phyloP scores from a whole-genome alignment of 345 rosid genomes.

The Isatis tinctoria region DNA sequence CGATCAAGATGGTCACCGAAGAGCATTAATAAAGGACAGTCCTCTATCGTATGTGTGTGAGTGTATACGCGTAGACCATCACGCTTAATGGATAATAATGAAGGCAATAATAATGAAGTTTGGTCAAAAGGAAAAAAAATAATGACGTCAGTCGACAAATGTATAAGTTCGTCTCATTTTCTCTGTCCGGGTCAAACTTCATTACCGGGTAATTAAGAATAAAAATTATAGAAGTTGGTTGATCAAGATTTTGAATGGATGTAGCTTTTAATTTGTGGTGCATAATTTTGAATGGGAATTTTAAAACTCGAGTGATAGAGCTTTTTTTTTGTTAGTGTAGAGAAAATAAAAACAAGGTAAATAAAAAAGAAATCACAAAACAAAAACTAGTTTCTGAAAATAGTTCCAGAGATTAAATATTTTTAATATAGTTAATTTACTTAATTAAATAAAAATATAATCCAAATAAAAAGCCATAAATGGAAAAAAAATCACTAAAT shows the following conservation, averaged over 20 bases:
- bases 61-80: neutral
- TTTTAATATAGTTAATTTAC: too few species aligned
- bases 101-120: conserved; percentile 15
- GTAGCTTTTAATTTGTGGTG: neutral
- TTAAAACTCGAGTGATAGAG: neutral
- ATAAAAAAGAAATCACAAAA: too few species aligned
- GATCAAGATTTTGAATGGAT: neutral
- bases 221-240: neutral
- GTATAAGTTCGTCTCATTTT: neutral
- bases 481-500: too few species aligned
- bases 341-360: neutral
- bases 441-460: too few species aligned
- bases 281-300: neutral
- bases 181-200: neutral
- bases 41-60: neutral
- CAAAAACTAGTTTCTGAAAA: neutral
- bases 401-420: too few species aligned
- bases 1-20: conserved; percentile 31
- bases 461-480: too few species aligned
- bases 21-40: neutral
- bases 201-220: neutral
- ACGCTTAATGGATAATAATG: conserved; percentile 14
- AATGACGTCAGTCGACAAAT: neutral
- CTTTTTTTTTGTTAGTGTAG: neutral
- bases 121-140: neutral